Percentiles rank a stretch among this genome's conserved stretches.
Evolutionary conservation across 495 filamentous ascomycete genomes (phyloP).

Genomic region (Lophiostoma macrostomum): DNA sequence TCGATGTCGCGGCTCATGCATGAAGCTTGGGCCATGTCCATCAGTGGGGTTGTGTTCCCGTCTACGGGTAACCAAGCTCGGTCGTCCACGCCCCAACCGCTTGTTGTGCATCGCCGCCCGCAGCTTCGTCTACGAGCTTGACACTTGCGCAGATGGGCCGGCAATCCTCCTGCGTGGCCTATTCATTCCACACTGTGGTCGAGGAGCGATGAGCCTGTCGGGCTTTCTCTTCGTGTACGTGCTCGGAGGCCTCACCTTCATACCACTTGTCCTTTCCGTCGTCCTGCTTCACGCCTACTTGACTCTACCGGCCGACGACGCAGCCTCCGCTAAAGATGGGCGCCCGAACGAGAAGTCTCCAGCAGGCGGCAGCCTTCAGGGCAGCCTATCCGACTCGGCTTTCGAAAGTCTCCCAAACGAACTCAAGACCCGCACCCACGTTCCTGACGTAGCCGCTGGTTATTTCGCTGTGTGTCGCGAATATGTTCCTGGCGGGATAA

Average conservation of each 20-base stretch:
- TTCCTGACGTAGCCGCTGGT: conserved; percentile 82
- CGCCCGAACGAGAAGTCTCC: background rate
- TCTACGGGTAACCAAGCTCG: too few relatives aligned
- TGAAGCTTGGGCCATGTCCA: too few relatives aligned
- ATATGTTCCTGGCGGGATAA: conserved; percentile 84
- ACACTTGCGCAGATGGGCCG: too few relatives aligned
- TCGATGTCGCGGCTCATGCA: too few relatives aligned
- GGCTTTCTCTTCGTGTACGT: conserved; percentile 73
- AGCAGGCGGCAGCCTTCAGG: background rate
- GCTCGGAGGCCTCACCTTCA: conserved; percentile 85
- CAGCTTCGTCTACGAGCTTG: too few relatives aligned
- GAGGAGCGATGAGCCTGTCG: conserved; percentile 50
- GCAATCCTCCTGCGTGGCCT: too few relatives aligned
- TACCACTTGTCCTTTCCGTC: conserved; percentile 68
- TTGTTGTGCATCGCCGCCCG: too few relatives aligned
- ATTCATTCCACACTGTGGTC: background rate
- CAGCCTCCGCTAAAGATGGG: conserved; percentile 7
- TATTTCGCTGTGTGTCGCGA: conserved; percentile 95
- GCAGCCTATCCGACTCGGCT: background rate
- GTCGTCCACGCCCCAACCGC: too few relatives aligned
- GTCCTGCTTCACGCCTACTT: conserved; percentile 67
- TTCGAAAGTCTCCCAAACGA: conserved; percentile 6
- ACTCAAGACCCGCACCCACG: conserved; percentile 43
- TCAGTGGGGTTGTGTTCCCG: too few relatives aligned
- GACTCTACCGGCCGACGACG: conserved; percentile 54